Percentiles rank a stretch among this genome's conserved stretches.
Evolutionary conservation across 176 grass and related monocot genomes (phyloP).

Genomic region (Microstegium vimineum): DNA sequence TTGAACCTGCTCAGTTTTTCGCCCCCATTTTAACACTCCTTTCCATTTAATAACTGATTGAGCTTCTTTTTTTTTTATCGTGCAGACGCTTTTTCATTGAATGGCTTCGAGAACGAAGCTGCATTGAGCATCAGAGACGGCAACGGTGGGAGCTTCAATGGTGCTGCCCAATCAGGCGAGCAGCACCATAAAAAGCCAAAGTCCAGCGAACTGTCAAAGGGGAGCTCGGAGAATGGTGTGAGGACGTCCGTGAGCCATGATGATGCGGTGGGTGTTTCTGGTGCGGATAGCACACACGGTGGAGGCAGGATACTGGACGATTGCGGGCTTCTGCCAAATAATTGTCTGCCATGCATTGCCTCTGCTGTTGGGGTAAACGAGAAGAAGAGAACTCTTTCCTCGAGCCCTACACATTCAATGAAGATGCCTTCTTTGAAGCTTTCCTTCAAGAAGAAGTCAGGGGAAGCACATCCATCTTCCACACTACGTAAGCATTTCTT

Average conservation of each 20-base stretch:
- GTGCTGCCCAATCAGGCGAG: slow-evolving; percentile 8
- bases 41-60: slow-evolving; percentile 41
- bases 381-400: slow-evolving; percentile 66
- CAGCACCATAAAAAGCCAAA: slow-evolving; percentile 49
- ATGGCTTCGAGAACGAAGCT: slow-evolving; percentile 57
- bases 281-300: slow-evolving; percentile 26
- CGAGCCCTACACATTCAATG: slow-evolving; percentile 69
- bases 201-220: slow-evolving; percentile 52
- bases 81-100: slow-evolving; percentile 50
- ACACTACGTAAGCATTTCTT: slow-evolving; percentile 62
- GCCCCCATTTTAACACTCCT: slow-evolving; percentile 28
- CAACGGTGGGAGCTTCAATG: slow-evolving; percentile 34
- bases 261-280: slow-evolving; percentile 32
- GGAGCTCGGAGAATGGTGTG: slow-evolving; percentile 35
- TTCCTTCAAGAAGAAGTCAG: slow-evolving; percentile 84
- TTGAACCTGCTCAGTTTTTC: slow-evolving; percentile 2
- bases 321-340: slow-evolving; percentile 77
- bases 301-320: slow-evolving; percentile 66
- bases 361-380: slow-evolving; percentile 57
- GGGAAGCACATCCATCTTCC: slow-evolving; percentile 65
- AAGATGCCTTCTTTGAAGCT: slow-evolving; percentile 87
- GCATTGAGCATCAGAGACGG: slow-evolving; percentile 40
- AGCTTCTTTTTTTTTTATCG: not conserved
- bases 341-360: slow-evolving; percentile 81
- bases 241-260: slow-evolving; percentile 57